These are phyloP conservation scores for Dendrobium officinale DNA, from an alignment of 106 monocot species.

Conservation along the genomic window DNA sequence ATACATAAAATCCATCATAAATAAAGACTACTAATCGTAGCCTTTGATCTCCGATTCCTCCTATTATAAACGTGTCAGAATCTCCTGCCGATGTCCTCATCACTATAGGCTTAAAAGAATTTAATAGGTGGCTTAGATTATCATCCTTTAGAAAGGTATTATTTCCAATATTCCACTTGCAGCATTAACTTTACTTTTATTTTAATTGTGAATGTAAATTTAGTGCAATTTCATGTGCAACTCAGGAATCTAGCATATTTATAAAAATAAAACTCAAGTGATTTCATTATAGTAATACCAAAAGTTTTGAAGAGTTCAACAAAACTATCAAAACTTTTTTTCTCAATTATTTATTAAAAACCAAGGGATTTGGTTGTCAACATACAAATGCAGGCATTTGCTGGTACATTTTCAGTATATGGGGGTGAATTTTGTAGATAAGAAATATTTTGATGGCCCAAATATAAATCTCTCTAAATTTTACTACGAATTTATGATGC, in stretches of 20 bases:
- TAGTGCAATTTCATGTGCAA: background rate
- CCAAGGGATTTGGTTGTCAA: background rate
- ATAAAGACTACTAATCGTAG: too few relatives aligned
- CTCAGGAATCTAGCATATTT: background rate
- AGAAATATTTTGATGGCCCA: background rate
- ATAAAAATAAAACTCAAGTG: background rate
- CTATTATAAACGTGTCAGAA: too few relatives aligned
- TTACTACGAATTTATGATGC: background rate
- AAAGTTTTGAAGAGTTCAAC: background rate
- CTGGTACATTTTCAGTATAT: background rate
- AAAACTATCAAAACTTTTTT: background rate
- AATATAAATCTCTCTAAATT: background rate
- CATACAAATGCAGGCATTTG: background rate
- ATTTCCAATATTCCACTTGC: too few relatives aligned
- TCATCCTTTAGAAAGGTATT: too few relatives aligned
- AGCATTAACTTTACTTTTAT: background rate
- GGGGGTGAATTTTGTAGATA: background rate
- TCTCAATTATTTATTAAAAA: background rate
- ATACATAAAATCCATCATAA: too few relatives aligned
- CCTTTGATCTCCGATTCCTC: too few relatives aligned
- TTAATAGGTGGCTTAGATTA: too few relatives aligned
- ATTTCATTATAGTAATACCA: background rate
- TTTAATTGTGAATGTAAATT: background rate
- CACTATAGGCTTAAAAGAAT: too few relatives aligned
- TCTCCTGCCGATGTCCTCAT: too few relatives aligned